phyloP scores from a whole-genome alignment of 2,329 filamentous ascomycete species.

The Ophiostoma angusticollis region DNA sequence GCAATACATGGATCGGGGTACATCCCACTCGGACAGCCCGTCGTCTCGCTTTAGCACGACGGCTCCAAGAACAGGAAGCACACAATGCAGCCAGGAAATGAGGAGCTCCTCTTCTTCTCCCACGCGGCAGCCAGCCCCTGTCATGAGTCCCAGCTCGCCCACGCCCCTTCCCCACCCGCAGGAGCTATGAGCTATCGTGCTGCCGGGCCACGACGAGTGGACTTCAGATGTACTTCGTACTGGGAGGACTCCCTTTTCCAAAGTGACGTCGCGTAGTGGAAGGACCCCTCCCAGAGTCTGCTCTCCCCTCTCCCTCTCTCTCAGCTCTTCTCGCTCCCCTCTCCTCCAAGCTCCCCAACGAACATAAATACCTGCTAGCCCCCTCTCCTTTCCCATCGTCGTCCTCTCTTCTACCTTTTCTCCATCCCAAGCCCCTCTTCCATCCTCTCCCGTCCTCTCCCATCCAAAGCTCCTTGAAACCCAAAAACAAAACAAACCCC shows the following conservation, averaged over 20 bases:
- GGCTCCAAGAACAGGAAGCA: neutral
- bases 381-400: neutral
- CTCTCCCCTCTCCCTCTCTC: neutral
- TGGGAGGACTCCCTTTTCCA: neutral
- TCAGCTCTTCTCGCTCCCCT: neutral
- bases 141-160: no score
- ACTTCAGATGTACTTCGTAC: no score
- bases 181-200: no score
- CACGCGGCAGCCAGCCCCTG: no score
- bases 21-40: no score
- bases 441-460: neutral
- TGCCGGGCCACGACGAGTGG: no score
- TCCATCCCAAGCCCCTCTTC: neutral
- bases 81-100: conserved; percentile 7
- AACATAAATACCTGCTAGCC: conserved; percentile 5
- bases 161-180: no score
- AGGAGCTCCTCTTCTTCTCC: conserved; percentile 1
- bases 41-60: no score
- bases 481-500: neutral
- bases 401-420: neutral
- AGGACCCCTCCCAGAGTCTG: neutral
- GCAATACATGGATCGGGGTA: no score
- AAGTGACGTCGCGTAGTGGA: neutral
- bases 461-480: neutral
- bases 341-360: conserved; percentile 2